Base-by-base conservation (phyloP, 805 yeast species). In the Yarrowia osloensis region DNA sequence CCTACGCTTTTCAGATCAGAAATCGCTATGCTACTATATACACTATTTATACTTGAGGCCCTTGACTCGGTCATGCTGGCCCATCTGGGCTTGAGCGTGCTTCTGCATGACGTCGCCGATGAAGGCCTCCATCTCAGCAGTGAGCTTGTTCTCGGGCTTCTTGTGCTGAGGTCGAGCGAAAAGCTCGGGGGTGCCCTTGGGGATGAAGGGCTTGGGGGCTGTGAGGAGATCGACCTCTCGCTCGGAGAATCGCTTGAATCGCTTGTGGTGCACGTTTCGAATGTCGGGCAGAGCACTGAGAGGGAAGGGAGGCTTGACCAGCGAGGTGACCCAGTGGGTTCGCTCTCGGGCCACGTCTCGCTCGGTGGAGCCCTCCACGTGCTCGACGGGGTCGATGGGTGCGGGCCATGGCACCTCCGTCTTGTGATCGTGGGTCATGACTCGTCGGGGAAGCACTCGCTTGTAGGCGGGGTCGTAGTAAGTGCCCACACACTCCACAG, bases 361-460 rank as follows among this genome's bases (percentile, higher is more conserved):
- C 55, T 33, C 42, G 13, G 74, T 72, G 8, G 74, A 71, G 22
- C 69, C 54, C 24, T 40, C 67, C 11, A 68, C 46, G n/a, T 67
- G 67, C 70, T 87, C 91, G 70, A 84, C 84, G 0, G 81, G 78
- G 68, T 77, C 70, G 8, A 74, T 86, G 1, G 95, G 93, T 71
- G 85, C 83, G 42, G 97, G 97, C 96, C 97, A 94, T 66, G 98
- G 98, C 62, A 93, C 87, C 26, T 86, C 84, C 65, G 86, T 83
- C 47, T 84, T 85, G 37, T 37, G 46, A 72, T 88, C 87, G 71
- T 89, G 87, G 70, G 84, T 84, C 28, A 93, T 91, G 71, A 86
- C 85, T 77, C 98, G 85, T 68, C 85, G 85, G 33, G 96, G 96
- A 80, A 91, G 78, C 82, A 88, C 84, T 73, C 81, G 81, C 74